Evolutionary conservation across 768 basidiomycete species (phyloP).

Genomic region (Tricholoma sp.): DNA sequence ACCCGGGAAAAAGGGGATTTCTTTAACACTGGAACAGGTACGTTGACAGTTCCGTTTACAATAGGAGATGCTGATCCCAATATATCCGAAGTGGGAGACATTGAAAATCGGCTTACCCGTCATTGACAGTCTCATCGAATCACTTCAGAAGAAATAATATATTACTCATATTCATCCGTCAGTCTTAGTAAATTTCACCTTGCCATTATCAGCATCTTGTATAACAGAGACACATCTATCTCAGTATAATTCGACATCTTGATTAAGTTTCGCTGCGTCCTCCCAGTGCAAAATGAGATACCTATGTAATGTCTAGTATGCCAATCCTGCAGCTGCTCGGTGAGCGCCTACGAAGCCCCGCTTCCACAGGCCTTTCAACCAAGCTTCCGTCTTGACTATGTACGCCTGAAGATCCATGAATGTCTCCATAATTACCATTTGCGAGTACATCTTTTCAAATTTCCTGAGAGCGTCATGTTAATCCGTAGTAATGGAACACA

Average conservation of each 20-base stretch:
- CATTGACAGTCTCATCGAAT: conserved; percentile 50
- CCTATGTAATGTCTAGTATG: conserved; percentile 15
- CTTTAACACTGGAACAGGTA: conserved; percentile 62
- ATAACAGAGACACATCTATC: neutral
- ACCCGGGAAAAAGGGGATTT: conserved; percentile 80
- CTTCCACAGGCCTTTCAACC: conserved; percentile 58
- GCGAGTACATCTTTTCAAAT: conserved; percentile 49
- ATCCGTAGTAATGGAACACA: conserved; percentile 4
- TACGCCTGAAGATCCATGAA: conserved; percentile 61
- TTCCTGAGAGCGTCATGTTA: conserved; percentile 36
- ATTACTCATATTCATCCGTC: neutral
- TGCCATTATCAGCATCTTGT: neutral
- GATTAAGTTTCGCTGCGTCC: neutral
- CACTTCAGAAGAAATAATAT: conserved; percentile 25
- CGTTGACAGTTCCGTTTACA: conserved; percentile 4
- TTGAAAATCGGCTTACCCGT: conserved; percentile 38
- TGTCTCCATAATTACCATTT: conserved; percentile 49
- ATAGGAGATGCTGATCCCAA: neutral
- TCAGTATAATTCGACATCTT: neutral
- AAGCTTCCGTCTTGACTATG: conserved; percentile 48
- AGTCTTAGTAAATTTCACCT: too few relatives aligned
- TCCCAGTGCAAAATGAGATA: conserved; percentile 4
- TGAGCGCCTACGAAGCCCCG: conserved; percentile 62
- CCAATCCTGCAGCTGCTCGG: conserved; percentile 67
- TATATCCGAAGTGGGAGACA: conserved; percentile 44